A percentile compares a stretch with the other conserved stretches of the same genome.
Conservation (phyloP, 2,329 filamentous ascomycete species). For the Beauveria bassiana region DNA sequence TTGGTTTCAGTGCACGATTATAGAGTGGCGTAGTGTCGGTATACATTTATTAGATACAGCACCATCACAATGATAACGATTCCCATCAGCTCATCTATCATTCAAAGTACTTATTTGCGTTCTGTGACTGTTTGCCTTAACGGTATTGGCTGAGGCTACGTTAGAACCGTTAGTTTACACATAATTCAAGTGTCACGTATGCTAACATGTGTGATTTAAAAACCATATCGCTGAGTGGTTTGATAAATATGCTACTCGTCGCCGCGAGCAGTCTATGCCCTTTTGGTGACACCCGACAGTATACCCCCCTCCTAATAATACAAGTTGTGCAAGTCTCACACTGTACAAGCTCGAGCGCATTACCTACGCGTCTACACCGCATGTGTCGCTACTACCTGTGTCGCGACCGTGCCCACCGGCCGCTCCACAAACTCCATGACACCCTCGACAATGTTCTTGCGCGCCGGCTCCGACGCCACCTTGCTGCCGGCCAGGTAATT, state of each 20-base stretch:
- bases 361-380: conserved; percentile 38
- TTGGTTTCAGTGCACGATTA: conserved; percentile 6
- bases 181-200: background rate
- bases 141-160: no score
- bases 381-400: conserved; percentile 71
- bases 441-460: conserved; percentile 77
- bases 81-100: no score
- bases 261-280: background rate
- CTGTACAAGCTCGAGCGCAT: background rate
- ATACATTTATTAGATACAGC: background rate
- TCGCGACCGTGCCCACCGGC: conserved; percentile 78
- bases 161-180: no score
- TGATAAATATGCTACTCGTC: background rate
- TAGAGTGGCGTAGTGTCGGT: background rate
- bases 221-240: conserved; percentile 1
- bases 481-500: conserved; percentile 82
- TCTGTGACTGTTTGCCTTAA: no score
- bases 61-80: no score
- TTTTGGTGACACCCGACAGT: background rate
- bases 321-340: background rate
- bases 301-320: background rate
- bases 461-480: conserved; percentile 76
- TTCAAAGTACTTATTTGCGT: no score
- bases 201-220: background rate
- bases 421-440: conserved; percentile 81